Base-by-base conservation (phyloP, 371 early-diverging fungal species). In the Mucor irregularis region DNA sequence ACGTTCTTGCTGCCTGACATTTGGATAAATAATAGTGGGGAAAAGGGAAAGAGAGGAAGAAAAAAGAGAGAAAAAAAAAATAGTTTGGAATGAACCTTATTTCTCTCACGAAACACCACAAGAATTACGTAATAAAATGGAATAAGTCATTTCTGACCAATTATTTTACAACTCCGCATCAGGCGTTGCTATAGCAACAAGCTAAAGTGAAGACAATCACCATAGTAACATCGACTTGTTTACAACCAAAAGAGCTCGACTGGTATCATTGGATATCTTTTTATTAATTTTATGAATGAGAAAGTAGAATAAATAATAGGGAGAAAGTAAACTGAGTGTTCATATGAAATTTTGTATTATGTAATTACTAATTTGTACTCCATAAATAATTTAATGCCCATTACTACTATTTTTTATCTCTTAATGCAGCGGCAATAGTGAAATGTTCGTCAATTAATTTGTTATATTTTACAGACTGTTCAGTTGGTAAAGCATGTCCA, bases 401-500 rank as follows among this genome's bases (percentile, higher is more conserved):
- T n/a, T n/a, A 34, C 5, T 38, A 24, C 25, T 37, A 43, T 28
- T 42, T 8, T 31, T 28, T 30, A 21, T n/a, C 38, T 34, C 29
- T 8, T 6, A 19, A 4, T 8, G 19, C 22, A 37, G 38, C 26
- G 2, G 54, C 51, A 10, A 31, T 53, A 4, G 46, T 39, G 37
- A 71, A 67, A 42, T 71, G 71, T 1, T 54, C 46, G 48, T 59
- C 53, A 11, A 71, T 21, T 17, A 55, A 24, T 16, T 60, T 16
- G 39, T 71, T 67, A 17, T 71, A 71, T 3, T 43, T 13, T 10
- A 26, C 49, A 14, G 61, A 37, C 38, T 58, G 53, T 47, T 71
- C 64, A 2, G 45, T 43, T 3, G 58, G 58, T 9, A 71, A 14
- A 29, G 55, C 58, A 37, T 71, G 71, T 2, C 71, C 71, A 44